Evolutionary conservation across 2,329 filamentous ascomycete species (phyloP).

Genomic region (Cladorrhinum sp.): DNA sequence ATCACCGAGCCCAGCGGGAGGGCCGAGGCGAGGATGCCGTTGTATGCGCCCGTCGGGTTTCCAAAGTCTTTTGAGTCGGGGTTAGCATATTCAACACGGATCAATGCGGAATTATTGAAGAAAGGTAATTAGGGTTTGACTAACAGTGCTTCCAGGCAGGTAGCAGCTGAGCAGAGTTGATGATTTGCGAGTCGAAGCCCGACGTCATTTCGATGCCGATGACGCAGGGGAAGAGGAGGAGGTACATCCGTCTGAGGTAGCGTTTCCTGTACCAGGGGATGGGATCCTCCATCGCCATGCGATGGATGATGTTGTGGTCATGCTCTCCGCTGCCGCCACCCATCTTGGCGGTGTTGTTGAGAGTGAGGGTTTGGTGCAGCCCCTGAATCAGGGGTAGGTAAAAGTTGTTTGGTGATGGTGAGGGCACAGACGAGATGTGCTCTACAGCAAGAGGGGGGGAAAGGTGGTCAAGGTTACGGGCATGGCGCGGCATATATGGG

Average conservation of each 20-base stretch:
- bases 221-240: conserved; percentile 54
- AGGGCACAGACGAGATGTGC: background rate
- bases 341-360: conserved; percentile 15
- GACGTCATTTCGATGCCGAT: conserved; percentile 61
- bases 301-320: conserved; percentile 35
- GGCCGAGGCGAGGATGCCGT: conserved; percentile 56
- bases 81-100: no score
- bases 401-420: background rate
- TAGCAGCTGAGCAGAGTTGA: conserved; percentile 39
- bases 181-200: conserved; percentile 50
- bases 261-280: conserved; percentile 54
- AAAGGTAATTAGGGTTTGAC: conserved; percentile 14
- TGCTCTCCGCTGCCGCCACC: conserved; percentile 15
- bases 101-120: no score
- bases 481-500: background rate
- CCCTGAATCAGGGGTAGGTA: background rate
- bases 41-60: conserved; percentile 41
- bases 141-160: conserved; percentile 36
- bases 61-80: no score
- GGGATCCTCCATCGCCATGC: conserved; percentile 40
- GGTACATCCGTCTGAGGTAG: conserved; percentile 52
- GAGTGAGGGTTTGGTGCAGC: background rate
- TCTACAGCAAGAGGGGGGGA: background rate
- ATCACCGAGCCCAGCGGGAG: conserved; percentile 59
- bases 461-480: background rate